Evolutionary conservation across 2,329 filamentous ascomycete species (phyloP), one percentile per base, ranked within the genome.

Genomic region (Didymosphaeria variabile): DNA sequence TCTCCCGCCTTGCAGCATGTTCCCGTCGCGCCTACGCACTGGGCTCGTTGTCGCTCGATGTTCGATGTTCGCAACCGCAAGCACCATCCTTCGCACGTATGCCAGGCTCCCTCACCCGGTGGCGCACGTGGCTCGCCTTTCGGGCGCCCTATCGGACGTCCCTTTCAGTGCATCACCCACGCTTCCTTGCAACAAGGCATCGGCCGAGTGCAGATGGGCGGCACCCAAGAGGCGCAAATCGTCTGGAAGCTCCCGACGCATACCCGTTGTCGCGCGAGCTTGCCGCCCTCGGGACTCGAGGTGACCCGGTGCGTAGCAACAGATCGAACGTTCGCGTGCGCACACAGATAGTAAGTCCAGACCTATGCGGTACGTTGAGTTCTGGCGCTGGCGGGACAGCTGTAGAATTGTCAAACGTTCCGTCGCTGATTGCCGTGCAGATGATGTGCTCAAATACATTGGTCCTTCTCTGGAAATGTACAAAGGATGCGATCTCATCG

Each of bases 401-500:
- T 23, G 36, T 34, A 29, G 13, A 46, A 10, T 6, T 17, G 45
- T 45, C 38, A 17, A 40, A 15, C 5, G 12, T 29, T 23, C 34
- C 4, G 42, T 42, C 26, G 55, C 36, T 51, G 40, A 68, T 66
- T 44, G 23, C 2, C 29, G 46, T 44, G 44, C 58, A 89, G 91
- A 93, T 72, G 89, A 94, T 68, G 81, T 91, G 15, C 69, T 97
- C 49, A 75, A 86, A 7, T 91, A 91, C 62, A 80, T 96, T n/a
- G 87, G 86, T 2, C 85, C 86, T 0, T 88, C 88, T 2, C 84
- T 98, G 19, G 80, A 87, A 36, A 86, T 87, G 47, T 90, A 95
- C 76, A 81, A 83, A 53, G 91, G 92, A 57, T 93, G 94, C 79
- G 93, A 97, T 70, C 85, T 98, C 47, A 82, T 99, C 69, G 94